Evolutionary conservation across 1,284 basidiomycete species (phyloP), one percentile per base, ranked within the genome.

Genomic region (Megacollybia platyphylla): DNA sequence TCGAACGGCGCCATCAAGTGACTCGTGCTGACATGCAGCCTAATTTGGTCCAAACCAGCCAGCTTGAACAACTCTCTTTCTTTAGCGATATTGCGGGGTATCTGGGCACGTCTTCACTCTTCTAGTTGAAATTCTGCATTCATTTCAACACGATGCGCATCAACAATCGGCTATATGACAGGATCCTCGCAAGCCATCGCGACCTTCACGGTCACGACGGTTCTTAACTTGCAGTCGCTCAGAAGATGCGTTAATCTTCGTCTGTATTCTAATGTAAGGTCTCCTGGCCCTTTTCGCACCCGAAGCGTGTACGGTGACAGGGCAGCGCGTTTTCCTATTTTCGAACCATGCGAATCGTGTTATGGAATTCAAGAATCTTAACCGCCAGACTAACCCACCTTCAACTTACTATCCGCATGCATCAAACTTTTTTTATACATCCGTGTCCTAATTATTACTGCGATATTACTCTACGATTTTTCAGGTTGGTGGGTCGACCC

Each of bases 1-100:
- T 94, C 87, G 70, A 94, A 92, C 54, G 88, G 86, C 45, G 86
- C 83, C 87, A 90, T 90, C 57, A 34, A 34, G 31, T 11, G 30
- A 31, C 20, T 24, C 20, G 20, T 24, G 20, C 20, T 24, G 20
- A 24, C 20, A 24, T 24, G 5, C 20, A 24, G 20, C 20, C 20
- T 24, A 24, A 24, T 24, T 24, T 24, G 20, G 20, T 24, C 5
- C 20, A 24, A 24, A 24, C 20, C 20, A 24, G 20, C 20, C 3
- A 24, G 5, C 5, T 24, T 5, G n/a, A n/a, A n/a, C 20, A 24
- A 4, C 20, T 24, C 20, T 24, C 20, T 5, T 24, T 24, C 20
- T 24, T 24, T 5, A 0, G 20, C 20, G 20, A 24, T 24, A 24
- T 24, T 24, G 2, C 20, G 20, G 20, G 3, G 8, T 27, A 4